Evolutionary conservation across 2,329 filamentous ascomycete genomes (phyloP).

Genomic region (Fusarium redolens): DNA sequence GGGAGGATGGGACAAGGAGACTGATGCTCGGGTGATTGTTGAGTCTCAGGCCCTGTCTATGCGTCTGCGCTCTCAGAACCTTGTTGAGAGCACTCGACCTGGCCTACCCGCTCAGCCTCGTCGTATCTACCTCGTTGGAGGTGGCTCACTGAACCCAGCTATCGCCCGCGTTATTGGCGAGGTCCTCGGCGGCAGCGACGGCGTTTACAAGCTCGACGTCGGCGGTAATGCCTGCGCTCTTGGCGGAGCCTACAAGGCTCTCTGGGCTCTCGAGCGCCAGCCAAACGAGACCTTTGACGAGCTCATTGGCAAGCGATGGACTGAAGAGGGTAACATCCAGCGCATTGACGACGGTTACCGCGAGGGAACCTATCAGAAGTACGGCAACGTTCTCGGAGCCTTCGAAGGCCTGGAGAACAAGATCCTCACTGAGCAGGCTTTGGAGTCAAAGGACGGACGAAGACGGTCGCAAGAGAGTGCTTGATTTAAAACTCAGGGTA

Average conservation of each 20-base stretch:
- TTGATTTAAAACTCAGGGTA: constrained; percentile 40
- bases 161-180: constrained; percentile 88
- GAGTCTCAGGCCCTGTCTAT: constrained; percentile 96
- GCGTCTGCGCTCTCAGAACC: constrained; percentile 82
- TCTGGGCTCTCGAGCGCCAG: constrained; percentile 85
- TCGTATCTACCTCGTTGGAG: constrained; percentile 93
- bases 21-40: constrained; percentile 87
- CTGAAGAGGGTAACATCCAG: constrained; percentile 83
- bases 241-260: constrained; percentile 94
- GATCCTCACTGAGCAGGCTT: constrained; percentile 62
- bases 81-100: constrained; percentile 69
- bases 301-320: constrained; percentile 85
- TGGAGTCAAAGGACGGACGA: constrained; percentile 11
- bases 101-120: constrained; percentile 83
- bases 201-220: constrained; percentile 92
- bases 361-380: constrained; percentile 77
- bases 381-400: constrained; percentile 79
- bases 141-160: constrained; percentile 88
- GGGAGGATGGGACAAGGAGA: constrained; percentile 60
- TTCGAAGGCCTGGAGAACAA: constrained; percentile 80
- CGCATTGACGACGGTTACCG: constrained; percentile 86
- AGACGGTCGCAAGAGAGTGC: constrained; percentile 15
- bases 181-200: constrained; percentile 88
- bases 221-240: constrained; percentile 95
- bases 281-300: constrained; percentile 85